phyloP scores from a whole-genome alignment of 371 early-diverging fungal species.

The Cladochytrium tenue region DNA sequence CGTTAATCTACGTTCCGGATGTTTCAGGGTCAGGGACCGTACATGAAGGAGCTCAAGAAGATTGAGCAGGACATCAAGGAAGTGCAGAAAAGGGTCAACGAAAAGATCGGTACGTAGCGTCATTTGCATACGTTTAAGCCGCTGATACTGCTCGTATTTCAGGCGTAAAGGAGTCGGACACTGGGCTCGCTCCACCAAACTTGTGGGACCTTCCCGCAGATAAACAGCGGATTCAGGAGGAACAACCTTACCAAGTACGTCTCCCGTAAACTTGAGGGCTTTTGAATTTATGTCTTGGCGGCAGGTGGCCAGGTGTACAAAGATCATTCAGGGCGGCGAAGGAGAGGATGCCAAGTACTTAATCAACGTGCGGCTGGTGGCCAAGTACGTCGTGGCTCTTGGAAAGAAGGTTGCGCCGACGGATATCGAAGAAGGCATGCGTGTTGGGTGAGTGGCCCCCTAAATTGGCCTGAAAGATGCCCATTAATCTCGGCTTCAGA shows the following conservation, averaged over 20 bases:
- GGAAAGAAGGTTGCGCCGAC: constrained; percentile 97
- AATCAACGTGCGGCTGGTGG: constrained; percentile 98
- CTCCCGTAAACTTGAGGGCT: constrained; percentile 4
- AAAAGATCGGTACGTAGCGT: constrained; percentile 82
- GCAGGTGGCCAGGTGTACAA: constrained; percentile 95
- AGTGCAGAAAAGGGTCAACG: constrained; percentile 93
- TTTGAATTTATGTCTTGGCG: neutral
- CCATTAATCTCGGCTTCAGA: constrained; percentile 40
- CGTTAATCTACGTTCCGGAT: neutral
- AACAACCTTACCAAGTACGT: constrained; percentile 92
- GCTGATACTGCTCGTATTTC: too few species aligned
- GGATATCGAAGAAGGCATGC: constrained; percentile 99
- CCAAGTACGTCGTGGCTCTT: constrained; percentile 98
- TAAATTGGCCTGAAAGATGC: constrained; percentile 13
- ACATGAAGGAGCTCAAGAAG: constrained; percentile 87
- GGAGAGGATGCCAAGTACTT: constrained; percentile 86
- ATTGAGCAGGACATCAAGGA: constrained; percentile 93
- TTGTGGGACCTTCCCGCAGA: constrained; percentile 99
- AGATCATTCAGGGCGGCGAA: constrained; percentile 83
- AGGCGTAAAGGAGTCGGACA: constrained; percentile 99
- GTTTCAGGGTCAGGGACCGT: constrained; percentile 92
- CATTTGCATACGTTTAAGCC: too few species aligned
- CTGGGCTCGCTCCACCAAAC: constrained; percentile 98
- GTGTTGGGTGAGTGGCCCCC: constrained; percentile 81
- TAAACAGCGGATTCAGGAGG: constrained; percentile 93